phyloP scores from a whole-genome alignment of 2,329 filamentous ascomycete genomes.

The Aspergillus awamori region DNA sequence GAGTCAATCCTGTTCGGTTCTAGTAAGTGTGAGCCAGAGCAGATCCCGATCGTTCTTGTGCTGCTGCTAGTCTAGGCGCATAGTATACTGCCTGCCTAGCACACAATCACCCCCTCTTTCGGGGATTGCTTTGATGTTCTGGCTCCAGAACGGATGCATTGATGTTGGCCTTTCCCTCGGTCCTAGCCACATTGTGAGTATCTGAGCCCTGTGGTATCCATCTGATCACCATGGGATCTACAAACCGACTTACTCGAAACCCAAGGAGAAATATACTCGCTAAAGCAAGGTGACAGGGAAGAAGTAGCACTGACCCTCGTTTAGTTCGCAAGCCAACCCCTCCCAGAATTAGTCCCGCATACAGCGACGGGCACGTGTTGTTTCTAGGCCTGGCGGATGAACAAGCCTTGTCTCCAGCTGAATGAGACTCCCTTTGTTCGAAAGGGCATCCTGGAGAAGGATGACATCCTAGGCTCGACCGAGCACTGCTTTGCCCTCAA shows the following conservation, averaged over 20 bases:
- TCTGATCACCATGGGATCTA: no score
- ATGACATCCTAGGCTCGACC: neutral
- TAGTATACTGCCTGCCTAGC: neutral
- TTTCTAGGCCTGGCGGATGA: conserved; percentile 4
- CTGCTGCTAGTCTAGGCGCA: neutral
- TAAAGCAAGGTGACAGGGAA: no score
- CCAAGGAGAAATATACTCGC: no score
- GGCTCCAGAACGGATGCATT: no score
- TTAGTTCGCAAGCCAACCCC: neutral
- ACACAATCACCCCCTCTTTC: no score
- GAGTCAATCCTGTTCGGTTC: neutral
- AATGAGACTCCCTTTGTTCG: conserved; percentile 6
- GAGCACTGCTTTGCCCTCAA: neutral
- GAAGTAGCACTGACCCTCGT: neutral
- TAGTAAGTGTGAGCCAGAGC: neutral
- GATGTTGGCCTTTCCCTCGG: no score
- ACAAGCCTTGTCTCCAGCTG: neutral
- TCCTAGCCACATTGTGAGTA: no score
- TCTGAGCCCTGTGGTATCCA: no score
- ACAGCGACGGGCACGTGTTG: conserved; percentile 25
- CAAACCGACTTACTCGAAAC: no score
- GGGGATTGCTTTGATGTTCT: no score
- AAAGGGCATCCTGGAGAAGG: neutral
- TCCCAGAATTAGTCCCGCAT: conserved; percentile 23
- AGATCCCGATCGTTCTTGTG: neutral